Percentiles rank a stretch among this genome's conserved stretches.
Evolutionary conservation across 2,329 filamentous ascomycete genomes (phyloP).

Genomic region (Elsinoe necatrix): DNA sequence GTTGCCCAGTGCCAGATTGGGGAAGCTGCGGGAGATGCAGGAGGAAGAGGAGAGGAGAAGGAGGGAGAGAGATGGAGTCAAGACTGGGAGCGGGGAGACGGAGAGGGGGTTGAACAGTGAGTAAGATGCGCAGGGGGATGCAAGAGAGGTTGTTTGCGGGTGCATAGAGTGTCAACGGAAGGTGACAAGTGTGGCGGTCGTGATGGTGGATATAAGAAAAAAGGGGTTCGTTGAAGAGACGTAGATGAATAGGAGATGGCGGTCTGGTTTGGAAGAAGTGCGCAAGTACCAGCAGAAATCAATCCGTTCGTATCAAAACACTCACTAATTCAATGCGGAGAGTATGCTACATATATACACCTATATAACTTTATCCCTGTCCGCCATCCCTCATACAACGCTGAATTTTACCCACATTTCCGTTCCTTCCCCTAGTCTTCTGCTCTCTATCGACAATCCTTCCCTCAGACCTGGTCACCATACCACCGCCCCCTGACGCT

Average conservation of each 20-base stretch:
- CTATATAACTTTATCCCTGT: not conserved
- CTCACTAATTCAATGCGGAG: not conserved
- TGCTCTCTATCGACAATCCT: no score
- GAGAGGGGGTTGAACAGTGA: not conserved
- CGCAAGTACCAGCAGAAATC: not conserved
- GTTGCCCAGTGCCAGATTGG: conserved; percentile 28
- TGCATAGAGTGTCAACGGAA: no score
- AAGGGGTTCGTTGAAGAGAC: not conserved
- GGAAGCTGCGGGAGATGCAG: conserved; percentile 27
- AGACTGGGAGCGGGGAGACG: not conserved
- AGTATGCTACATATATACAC: conserved; percentile 12
- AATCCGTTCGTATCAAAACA: not conserved
- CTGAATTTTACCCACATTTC: not conserved
- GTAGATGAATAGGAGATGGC: not conserved
- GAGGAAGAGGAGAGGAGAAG: conserved; percentile 19
- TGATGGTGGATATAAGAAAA: not conserved
- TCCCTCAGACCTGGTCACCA: not conserved
- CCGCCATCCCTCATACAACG: no score
- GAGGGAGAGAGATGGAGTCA: not conserved
- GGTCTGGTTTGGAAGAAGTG: not conserved
- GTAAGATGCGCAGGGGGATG: not conserved
- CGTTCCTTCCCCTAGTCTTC: not conserved
- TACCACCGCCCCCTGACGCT: conserved; percentile 2
- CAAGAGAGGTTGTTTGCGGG: no score
- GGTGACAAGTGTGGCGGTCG: no score